phyloP scores from a whole-genome alignment of 148 eudicot species.

The Cornus suecica region DNA sequence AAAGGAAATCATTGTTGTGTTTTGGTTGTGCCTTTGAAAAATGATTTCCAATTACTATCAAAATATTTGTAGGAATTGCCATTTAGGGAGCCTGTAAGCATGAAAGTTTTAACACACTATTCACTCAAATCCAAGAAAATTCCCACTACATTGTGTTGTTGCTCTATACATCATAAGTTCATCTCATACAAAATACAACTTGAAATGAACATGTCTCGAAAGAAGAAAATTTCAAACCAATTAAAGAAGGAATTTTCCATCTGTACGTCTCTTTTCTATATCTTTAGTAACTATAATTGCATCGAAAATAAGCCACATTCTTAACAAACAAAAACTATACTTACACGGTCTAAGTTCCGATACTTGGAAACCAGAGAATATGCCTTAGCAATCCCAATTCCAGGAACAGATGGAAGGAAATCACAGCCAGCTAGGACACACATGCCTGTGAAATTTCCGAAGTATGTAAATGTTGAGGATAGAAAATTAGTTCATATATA shows the following conservation, averaged over 20 bases:
- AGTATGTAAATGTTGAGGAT: neutral
- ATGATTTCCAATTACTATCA: neutral
- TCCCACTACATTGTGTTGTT: neutral
- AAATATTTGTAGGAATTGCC: neutral
- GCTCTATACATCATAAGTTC: neutral
- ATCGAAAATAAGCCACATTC: neutral
- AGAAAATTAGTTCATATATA: neutral
- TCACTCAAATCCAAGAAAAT: neutral
- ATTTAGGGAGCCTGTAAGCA: neutral
- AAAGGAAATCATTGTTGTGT: no score
- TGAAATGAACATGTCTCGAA: neutral
- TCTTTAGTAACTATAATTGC: neutral
- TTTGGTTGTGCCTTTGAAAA: no score
- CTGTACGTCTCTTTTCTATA: neutral
- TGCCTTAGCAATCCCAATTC: slow-evolving; percentile 75
- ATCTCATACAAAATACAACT: neutral
- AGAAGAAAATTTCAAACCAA: neutral
- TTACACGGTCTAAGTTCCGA: slow-evolving; percentile 69
- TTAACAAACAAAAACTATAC: slow-evolving; percentile 14
- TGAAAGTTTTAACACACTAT: neutral
- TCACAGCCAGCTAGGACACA: slow-evolving; percentile 90
- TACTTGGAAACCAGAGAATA: slow-evolving; percentile 72
- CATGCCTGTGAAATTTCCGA: slow-evolving; percentile 50
- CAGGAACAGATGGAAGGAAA: slow-evolving; percentile 84
- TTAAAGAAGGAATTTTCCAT: neutral